phyloP scores from a whole-genome alignment of 1,284 basidiomycete species.

The Vanrija sp. region DNA sequence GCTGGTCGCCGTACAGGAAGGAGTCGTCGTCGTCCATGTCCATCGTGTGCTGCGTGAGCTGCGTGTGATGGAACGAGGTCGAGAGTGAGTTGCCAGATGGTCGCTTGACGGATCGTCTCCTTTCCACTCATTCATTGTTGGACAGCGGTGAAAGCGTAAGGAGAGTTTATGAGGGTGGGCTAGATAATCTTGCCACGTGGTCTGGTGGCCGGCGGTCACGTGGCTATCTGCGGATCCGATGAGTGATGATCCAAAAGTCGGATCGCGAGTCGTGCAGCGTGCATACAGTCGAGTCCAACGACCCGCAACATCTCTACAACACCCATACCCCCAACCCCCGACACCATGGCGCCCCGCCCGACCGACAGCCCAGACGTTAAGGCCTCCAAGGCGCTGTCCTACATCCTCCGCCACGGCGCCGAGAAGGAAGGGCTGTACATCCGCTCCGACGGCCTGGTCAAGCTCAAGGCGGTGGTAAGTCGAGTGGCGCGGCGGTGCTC shows the following conservation, averaged over 20 bases:
- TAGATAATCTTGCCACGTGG: neutral
- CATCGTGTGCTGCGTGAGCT: constrained; percentile 17
- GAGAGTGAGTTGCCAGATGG: neutral
- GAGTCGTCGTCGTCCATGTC: constrained; percentile 47
- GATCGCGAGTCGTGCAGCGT: neutral
- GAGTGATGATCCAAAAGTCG: neutral
- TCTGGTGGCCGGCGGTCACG: neutral
- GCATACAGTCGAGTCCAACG: neutral
- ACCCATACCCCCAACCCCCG: neutral
- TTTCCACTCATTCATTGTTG: neutral
- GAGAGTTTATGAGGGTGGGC: neutral
- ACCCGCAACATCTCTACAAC: neutral
- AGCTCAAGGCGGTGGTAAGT: constrained; percentile 68
- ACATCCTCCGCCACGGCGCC: constrained; percentile 79
- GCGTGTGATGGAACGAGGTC: neutral
- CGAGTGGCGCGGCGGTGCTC: constrained; percentile 39
- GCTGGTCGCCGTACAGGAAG: constrained; percentile 43
- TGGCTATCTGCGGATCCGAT: neutral
- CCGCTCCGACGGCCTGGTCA: constrained; percentile 73
- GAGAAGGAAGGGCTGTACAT: constrained; percentile 68
- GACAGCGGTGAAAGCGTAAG: neutral
- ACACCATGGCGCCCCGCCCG: constrained; percentile 38
- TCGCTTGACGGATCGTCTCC: neutral
- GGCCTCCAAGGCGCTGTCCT: constrained; percentile 75
- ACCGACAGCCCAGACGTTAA: constrained; percentile 51